Conservation (phyloP, 805 yeast species). For the Nakazawaea wyomingensis region DNA sequence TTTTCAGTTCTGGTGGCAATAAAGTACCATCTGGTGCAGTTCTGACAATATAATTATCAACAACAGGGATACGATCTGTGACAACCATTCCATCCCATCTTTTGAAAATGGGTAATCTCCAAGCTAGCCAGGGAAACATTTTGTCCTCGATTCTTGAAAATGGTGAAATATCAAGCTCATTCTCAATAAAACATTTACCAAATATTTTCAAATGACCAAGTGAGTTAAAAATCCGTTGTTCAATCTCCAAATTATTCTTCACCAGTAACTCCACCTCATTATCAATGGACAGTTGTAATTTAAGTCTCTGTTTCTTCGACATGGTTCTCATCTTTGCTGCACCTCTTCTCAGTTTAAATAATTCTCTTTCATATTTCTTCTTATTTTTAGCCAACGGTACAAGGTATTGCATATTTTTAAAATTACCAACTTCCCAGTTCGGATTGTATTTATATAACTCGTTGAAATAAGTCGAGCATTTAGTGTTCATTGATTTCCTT, state of each 20-base stretch:
- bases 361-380: constrained; percentile 3
- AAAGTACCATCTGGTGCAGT: too few species aligned
- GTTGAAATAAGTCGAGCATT: constrained; percentile 43
- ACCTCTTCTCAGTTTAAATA: not conserved
- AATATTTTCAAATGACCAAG: constrained; percentile 25
- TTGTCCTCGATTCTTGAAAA: constrained; percentile 14
- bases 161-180: constrained; percentile 14
- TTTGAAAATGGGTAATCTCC: constrained; percentile 7
- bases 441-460: constrained; percentile 32
- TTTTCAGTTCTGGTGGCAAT: not conserved
- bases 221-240: constrained; percentile 29
- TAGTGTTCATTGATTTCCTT: constrained; percentile 23
- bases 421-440: constrained; percentile 32
- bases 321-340: not conserved
- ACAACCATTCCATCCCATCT: constrained; percentile 9
- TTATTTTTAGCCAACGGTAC: constrained; percentile 3
- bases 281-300: not conserved
- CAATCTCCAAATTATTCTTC: constrained; percentile 19
- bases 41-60: not conserved
- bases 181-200: constrained; percentile 26
- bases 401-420: constrained; percentile 1
- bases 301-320: constrained; percentile 1
- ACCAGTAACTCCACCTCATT: constrained; percentile 16
- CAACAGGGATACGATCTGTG: not conserved
- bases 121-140: constrained; percentile 26